phyloP scores from a whole-genome alignment of 2,329 filamentous ascomycete species.

The Dothistroma pini region DNA sequence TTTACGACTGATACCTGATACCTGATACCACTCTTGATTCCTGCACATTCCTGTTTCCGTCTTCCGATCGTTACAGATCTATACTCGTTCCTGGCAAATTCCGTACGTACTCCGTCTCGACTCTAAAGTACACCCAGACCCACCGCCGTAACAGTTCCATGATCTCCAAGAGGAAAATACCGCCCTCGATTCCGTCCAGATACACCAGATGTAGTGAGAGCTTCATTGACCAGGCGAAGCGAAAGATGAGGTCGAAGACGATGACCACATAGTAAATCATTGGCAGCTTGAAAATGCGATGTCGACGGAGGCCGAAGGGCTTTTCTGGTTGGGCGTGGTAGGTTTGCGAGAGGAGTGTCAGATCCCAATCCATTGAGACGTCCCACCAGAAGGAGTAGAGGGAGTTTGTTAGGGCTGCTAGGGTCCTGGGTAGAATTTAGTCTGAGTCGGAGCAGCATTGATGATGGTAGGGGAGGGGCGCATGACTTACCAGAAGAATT shows the following conservation, averaged over 20 bases:
- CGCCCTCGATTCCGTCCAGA: constrained; percentile 80
- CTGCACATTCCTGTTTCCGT: background rate
- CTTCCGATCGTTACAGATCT: constrained; percentile 9
- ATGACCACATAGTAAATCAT: constrained; percentile 81
- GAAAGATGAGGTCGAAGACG: constrained; percentile 69
- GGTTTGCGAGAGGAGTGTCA: constrained; percentile 68
- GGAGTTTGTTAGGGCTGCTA: constrained; percentile 64
- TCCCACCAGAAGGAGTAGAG: constrained; percentile 99
- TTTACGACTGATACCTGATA: background rate
- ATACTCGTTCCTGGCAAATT: constrained; percentile 10
- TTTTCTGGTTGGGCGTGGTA: constrained; percentile 52
- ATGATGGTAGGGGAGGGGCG: no score
- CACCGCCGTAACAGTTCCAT: constrained; percentile 84
- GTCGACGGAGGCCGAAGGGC: constrained; percentile 71
- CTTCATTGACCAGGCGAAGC: constrained; percentile 90
- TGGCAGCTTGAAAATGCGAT: constrained; percentile 67
- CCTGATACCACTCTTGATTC: background rate
- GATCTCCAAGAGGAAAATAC: constrained; percentile 82
- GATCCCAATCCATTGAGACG: constrained; percentile 92
- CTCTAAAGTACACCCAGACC: constrained; percentile 95
- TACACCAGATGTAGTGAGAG: constrained; percentile 77
- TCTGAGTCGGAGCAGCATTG: background rate
- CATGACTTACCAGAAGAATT: constrained; percentile 20
- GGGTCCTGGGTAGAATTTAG: constrained; percentile 18
- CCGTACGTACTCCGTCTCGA: constrained; percentile 81